These are phyloP conservation scores for Wallacemonas sp. DNA, from an alignment of 208 protist species.

Conservation along the genomic window DNA sequence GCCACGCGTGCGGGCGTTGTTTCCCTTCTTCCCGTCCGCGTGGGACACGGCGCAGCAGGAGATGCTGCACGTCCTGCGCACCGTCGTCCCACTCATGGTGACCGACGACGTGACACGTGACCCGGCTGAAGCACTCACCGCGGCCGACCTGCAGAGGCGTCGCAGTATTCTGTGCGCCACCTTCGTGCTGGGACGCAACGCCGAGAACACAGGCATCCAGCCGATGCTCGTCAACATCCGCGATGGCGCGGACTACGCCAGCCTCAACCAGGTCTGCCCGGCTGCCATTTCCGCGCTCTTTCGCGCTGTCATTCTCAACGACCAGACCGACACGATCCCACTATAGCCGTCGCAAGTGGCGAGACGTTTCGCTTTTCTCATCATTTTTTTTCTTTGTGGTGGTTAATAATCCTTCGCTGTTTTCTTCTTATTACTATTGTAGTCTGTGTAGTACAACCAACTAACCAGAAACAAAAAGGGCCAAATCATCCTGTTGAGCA, in stretches of 20 bases:
- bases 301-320: slow-evolving; percentile 31
- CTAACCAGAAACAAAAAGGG: too few species aligned
- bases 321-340: slow-evolving; percentile 22
- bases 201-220: slow-evolving; percentile 6
- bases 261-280: slow-evolving; percentile 29
- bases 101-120: not conserved
- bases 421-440: too few species aligned
- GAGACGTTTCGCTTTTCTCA: too few species aligned
- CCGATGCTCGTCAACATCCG: slow-evolving; percentile 37
- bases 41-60: not conserved
- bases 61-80: not conserved
- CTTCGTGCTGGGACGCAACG: slow-evolving; percentile 25
- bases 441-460: too few species aligned
- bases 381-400: slow-evolving; percentile 20
- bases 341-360: slow-evolving; percentile 25
- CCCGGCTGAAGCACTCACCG: slow-evolving; percentile 27
- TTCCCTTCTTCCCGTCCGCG: not conserved
- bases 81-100: not conserved
- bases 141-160: slow-evolving; percentile 38
- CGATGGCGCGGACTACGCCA: slow-evolving; percentile 37
- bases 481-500: too few species aligned
- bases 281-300: slow-evolving; percentile 37
- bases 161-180: slow-evolving; percentile 37
- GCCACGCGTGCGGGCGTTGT: not conserved
- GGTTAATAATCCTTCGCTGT: too few species aligned